Conservation (phyloP, 2,329 filamentous ascomycete species). For the Zasmidium angulare region DNA sequence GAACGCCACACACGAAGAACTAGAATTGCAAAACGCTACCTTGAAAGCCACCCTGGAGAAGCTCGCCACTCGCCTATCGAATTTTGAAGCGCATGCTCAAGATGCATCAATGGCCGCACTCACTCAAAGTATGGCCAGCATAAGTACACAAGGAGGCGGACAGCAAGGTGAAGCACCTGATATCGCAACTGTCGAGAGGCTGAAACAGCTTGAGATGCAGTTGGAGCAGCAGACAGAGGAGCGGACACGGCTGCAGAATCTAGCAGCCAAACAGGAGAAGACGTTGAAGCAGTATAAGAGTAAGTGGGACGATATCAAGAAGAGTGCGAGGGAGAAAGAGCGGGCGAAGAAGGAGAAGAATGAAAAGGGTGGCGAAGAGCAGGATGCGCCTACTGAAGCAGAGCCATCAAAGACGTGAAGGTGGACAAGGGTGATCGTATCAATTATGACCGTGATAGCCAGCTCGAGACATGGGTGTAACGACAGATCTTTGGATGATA, state of each 20-base stretch:
- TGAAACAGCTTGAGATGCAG: slow-evolving; percentile 60
- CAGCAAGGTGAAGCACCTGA: slow-evolving; percentile 54
- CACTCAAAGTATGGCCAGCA: slow-evolving; percentile 70
- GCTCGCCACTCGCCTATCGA: slow-evolving; percentile 80
- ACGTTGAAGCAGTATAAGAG: slow-evolving; percentile 66
- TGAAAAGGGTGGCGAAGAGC: slow-evolving; percentile 4
- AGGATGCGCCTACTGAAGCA: not conserved
- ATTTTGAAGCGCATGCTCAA: slow-evolving; percentile 90
- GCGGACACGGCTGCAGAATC: slow-evolving; percentile 59
- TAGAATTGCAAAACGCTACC: slow-evolving; percentile 82
- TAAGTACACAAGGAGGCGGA: slow-evolving; percentile 36
- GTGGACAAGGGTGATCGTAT: too few species aligned
- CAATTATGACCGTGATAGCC: too few species aligned
- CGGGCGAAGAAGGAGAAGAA: slow-evolving; percentile 21
- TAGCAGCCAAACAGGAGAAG: slow-evolving; percentile 62
- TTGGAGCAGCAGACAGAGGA: slow-evolving; percentile 58
- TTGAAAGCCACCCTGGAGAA: slow-evolving; percentile 84
- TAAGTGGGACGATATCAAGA: slow-evolving; percentile 69
- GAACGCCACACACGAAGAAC: slow-evolving; percentile 77
- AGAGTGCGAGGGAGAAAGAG: slow-evolving; percentile 50
- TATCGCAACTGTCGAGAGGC: slow-evolving; percentile 45
- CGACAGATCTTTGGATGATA: too few species aligned
- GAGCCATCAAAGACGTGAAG: not conserved
- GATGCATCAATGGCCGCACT: slow-evolving; percentile 71
- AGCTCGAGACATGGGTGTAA: too few species aligned